These are phyloP conservation scores for Tetramitus jugosus DNA, from an alignment of 208 protist species.

Conservation along the genomic window DNA sequence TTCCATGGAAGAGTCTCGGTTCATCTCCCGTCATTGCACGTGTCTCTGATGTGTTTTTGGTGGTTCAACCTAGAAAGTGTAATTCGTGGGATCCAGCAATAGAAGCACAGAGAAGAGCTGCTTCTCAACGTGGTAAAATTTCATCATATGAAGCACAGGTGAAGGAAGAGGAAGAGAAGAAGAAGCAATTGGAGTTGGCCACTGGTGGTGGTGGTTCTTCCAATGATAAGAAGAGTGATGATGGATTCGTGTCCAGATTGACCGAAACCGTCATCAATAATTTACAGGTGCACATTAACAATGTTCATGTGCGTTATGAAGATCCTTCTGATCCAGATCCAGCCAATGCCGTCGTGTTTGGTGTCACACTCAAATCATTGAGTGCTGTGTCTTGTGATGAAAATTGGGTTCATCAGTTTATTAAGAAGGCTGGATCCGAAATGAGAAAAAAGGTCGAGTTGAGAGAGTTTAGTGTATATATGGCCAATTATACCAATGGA, in stretches of 20 bases:
- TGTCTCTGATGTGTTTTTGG: constrained; percentile 13
- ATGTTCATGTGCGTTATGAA: constrained; percentile 20
- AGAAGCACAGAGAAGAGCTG: not conserved
- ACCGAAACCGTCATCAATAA: constrained; percentile 10
- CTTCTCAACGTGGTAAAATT: not conserved
- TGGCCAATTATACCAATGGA: too few species aligned
- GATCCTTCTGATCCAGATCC: not conserved
- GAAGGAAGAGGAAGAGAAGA: not conserved
- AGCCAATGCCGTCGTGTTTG: constrained; percentile 14
- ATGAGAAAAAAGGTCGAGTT: too few species aligned
- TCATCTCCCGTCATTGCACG: not conserved
- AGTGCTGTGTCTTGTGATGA: not conserved
- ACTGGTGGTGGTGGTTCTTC: too few species aligned
- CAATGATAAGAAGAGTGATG: not conserved
- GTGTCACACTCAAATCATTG: constrained; percentile 3
- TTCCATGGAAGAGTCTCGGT: not conserved
- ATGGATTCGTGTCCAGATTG: not conserved
- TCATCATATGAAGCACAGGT: not conserved
- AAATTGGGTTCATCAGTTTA: constrained; percentile 7
- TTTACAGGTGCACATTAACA: constrained; percentile 4
- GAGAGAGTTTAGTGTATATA: too few species aligned
- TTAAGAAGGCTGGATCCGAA: not conserved
- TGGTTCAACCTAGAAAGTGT: constrained; percentile 12
- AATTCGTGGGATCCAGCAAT: not conserved
- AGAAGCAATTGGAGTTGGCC: not conserved